phyloP scores from a whole-genome alignment of 257 asterid species.

The Capsicum baccatum region DNA sequence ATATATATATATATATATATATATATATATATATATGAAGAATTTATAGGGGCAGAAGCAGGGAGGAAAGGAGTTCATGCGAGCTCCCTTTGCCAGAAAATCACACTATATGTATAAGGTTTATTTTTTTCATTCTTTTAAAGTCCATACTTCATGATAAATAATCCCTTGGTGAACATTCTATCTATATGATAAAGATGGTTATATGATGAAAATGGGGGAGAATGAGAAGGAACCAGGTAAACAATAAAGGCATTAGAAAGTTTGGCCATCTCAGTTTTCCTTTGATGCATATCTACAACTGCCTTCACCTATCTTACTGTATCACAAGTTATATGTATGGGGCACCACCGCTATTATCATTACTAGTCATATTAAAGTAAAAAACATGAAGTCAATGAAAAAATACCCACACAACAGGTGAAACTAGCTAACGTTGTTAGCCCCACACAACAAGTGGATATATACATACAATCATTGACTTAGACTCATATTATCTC shows the following conservation, averaged over 20 bases:
- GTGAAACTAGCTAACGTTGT: not conserved
- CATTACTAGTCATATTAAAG: not conserved
- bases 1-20: too few relatives aligned
- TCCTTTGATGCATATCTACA: constrained; percentile 61
- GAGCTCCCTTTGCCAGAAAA: too few relatives aligned
- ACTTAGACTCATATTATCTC: not conserved
- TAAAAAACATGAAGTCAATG: not conserved
- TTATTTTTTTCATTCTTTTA: too few relatives aligned
- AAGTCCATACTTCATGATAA: too few relatives aligned
- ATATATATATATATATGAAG: too few relatives aligned
- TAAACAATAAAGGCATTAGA: constrained; percentile 62
- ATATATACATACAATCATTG: not conserved
- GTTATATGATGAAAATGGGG: too few relatives aligned
- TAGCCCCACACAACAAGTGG: constrained; percentile 5
- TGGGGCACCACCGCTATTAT: not conserved
- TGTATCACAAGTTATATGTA: constrained; percentile 58
- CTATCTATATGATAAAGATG: too few relatives aligned
- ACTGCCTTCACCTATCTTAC: constrained; percentile 60
- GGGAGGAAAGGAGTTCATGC: not conserved
- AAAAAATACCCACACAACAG: not conserved
- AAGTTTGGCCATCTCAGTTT: constrained; percentile 64
- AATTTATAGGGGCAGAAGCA: too few relatives aligned
- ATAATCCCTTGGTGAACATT: not conserved
- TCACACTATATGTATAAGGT: too few relatives aligned
- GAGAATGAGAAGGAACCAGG: constrained; percentile 36